phyloP scores from a whole-genome alignment of 768 basidiomycete species.

The Pulveroboletus sp. region DNA sequence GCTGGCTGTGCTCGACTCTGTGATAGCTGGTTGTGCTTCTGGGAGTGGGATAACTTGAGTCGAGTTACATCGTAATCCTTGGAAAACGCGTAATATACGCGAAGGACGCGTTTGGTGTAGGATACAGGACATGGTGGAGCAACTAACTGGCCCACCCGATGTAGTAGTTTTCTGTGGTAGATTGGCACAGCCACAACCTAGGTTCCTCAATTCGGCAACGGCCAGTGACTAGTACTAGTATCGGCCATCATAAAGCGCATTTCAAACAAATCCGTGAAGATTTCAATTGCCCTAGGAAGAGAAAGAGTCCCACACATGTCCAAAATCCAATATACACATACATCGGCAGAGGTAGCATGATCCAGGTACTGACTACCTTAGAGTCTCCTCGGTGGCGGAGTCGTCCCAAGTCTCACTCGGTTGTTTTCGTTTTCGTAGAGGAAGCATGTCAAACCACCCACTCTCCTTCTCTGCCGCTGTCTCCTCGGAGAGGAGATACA shows the following conservation, averaged over 20 bases:
- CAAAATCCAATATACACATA: no score
- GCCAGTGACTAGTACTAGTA: no score
- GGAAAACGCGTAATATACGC: constrained; percentile 13
- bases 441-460: not conserved
- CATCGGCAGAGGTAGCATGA: no score
- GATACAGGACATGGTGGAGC: constrained; percentile 18
- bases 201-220: no score
- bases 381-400: no score
- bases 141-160: no score
- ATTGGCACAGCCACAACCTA: constrained; percentile 21
- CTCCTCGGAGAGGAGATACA: not conserved
- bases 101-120: constrained; percentile 20
- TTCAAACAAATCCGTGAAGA: no score
- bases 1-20: not conserved
- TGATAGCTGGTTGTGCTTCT: not conserved
- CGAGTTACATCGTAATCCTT: constrained; percentile 21
- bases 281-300: no score
- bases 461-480: not conserved
- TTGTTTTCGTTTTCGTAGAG: not conserved
- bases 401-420: no score
- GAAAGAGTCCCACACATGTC: no score
- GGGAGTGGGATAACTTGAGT: constrained; percentile 3
- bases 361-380: no score
- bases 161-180: not conserved
- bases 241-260: no score